Conservation (phyloP, 1,284 basidiomycete species). For the Sporisorium iseilematis-ciliati region DNA sequence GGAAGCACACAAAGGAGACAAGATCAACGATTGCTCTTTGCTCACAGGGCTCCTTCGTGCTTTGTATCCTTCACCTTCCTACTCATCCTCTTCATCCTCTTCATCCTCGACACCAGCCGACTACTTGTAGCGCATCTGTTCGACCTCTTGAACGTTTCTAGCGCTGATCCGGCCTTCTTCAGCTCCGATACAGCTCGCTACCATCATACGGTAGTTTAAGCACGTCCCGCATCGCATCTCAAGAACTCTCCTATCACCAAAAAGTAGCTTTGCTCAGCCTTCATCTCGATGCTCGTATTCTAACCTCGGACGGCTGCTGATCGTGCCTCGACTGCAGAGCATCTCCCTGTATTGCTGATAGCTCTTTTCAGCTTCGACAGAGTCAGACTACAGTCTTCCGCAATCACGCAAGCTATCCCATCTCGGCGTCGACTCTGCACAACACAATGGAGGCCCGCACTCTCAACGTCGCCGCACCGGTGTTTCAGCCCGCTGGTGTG, state of each 20-base stretch:
- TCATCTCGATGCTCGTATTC: neutral
- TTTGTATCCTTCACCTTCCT: neutral
- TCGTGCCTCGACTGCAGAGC: neutral
- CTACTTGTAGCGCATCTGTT: neutral
- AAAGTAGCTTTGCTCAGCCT: constrained; percentile 1
- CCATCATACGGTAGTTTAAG: neutral
- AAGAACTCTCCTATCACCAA: neutral
- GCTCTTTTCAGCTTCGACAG: neutral
- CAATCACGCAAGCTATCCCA: no score
- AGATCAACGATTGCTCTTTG: no score
- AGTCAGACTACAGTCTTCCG: neutral
- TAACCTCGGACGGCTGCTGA: neutral
- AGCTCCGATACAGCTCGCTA: neutral
- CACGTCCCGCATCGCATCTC: neutral
- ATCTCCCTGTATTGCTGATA: neutral
- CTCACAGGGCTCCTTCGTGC: neutral
- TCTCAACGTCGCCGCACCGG: constrained; percentile 46
- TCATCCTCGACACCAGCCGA: neutral
- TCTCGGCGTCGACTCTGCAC: neutral
- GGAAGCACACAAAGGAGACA: neutral
- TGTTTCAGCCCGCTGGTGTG: constrained; percentile 24
- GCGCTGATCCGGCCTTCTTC: neutral
- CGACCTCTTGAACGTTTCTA: neutral
- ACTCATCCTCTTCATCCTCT: neutral
- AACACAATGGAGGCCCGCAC: constrained; percentile 30